A percentile compares a stretch with the other conserved stretches of the same genome.
These are phyloP conservation scores for Nymphaea colorata DNA, from an alignment of 164 flowering plant genomes.

Conservation along the genomic window DNA sequence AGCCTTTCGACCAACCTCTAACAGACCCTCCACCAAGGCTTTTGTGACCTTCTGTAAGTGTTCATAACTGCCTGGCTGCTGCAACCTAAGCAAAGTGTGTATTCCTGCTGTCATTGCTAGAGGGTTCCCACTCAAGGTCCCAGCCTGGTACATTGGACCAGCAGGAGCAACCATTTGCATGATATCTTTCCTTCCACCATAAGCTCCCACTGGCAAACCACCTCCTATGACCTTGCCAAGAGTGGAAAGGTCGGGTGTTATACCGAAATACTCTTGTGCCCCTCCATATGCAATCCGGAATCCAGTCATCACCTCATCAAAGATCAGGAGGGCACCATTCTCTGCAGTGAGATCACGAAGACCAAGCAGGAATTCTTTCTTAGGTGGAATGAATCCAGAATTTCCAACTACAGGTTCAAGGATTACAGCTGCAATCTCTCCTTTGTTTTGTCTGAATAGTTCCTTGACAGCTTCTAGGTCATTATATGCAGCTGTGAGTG, in stretches of 20 bases:
- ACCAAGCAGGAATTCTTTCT: conserved; percentile 51
- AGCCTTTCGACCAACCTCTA: conserved; percentile 62
- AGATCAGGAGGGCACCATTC: conserved; percentile 62
- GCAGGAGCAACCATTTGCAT: conserved; percentile 99
- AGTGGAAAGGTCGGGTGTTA: conserved; percentile 81
- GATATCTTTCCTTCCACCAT: conserved; percentile 90
- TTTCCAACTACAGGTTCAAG: conserved; percentile 97
- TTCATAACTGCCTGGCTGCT: conserved; percentile 56
- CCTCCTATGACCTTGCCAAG: conserved; percentile 96
- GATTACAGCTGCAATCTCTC: conserved; percentile 72
- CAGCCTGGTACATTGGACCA: conserved; percentile 97
- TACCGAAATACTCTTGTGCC: conserved; percentile 80
- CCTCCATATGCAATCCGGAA: conserved; percentile 90
- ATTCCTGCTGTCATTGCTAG: conserved; percentile 98
- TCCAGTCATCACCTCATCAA: conserved; percentile 97
- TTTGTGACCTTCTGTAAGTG: conserved; percentile 57
- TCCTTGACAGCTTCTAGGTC: conserved; percentile 51
- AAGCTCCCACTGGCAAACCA: conserved; percentile 96
- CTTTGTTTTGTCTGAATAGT: conserved; percentile 54
- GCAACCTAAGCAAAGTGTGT: conserved; percentile 67
- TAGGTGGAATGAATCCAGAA: conserved; percentile 73
- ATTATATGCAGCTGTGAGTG: conserved; percentile 72
- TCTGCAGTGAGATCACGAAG: conserved; percentile 55
- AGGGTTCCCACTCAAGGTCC: conserved; percentile 95
- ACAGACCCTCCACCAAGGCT: conserved; percentile 53